Conservation (phyloP, 108 stramenopile species). For the Aureococcus anophagefferens region DNA sequence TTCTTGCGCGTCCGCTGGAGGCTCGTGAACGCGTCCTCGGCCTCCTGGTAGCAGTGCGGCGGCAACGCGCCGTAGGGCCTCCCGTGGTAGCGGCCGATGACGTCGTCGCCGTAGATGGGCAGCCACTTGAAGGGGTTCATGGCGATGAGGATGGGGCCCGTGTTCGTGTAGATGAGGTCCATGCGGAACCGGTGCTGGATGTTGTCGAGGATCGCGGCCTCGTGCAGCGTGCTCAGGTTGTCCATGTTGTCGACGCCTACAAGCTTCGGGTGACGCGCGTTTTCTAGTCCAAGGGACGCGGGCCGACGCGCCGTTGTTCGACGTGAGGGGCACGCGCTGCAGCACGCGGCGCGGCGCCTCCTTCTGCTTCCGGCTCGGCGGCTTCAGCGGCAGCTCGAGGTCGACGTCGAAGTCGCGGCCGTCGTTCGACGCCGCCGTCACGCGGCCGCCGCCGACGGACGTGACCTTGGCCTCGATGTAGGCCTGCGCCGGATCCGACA, state of each 20-base stretch:
- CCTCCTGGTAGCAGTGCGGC: slow-evolving; percentile 20
- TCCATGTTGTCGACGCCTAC: not conserved
- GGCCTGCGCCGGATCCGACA: not conserved
- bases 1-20: slow-evolving; percentile 10
- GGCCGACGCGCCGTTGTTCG: not conserved
- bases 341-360: not conserved
- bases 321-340: not conserved
- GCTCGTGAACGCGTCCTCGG: slow-evolving; percentile 12
- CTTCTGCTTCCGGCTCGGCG: not conserved
- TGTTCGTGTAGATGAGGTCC: slow-evolving; percentile 13
- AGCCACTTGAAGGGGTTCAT: slow-evolving; percentile 21
- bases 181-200: slow-evolving; percentile 12
- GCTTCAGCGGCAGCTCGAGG: not conserved
- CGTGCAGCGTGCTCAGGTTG: not conserved
- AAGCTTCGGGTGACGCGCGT: no score
- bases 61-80: slow-evolving; percentile 10
- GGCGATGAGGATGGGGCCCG: slow-evolving; percentile 12
- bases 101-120: slow-evolving; percentile 14
- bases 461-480: not conserved
- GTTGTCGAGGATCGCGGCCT: not conserved
- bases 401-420: not conserved
- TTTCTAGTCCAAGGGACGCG: no score
- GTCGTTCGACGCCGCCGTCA: not conserved
- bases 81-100: slow-evolving; percentile 2
- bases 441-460: not conserved